Evolutionary conservation across 805 yeast species (phyloP).

Genomic region (Saturnispora kantuleensis): DNA sequence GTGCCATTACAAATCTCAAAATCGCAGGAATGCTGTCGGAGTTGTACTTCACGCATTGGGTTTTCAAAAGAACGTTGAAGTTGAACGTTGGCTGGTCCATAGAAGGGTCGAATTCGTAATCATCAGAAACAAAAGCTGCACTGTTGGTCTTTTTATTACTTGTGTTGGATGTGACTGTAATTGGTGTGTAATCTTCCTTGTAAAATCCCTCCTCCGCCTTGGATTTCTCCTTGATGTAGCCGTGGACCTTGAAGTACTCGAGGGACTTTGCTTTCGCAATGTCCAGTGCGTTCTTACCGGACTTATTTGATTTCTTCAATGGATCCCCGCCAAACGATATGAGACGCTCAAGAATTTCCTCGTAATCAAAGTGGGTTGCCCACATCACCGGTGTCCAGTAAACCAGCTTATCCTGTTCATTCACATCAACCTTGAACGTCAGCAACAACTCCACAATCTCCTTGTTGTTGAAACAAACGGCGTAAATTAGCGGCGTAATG

Average conservation of each 20-base stretch:
- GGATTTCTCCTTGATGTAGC: conserved; percentile 23
- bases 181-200: background rate
- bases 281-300: conserved; percentile 43
- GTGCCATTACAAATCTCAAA: conserved; percentile 37
- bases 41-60: conserved; percentile 51
- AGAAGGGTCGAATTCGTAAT: conserved; percentile 29
- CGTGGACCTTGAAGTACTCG: conserved; percentile 49
- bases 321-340: conserved; percentile 60
- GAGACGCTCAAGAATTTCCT: conserved; percentile 44
- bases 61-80: conserved; percentile 43
- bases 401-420: conserved; percentile 38
- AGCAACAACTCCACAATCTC: conserved; percentile 40
- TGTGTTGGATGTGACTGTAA: conserved; percentile 10
- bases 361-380: conserved; percentile 61
- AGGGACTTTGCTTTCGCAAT: conserved; percentile 48
- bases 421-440: conserved; percentile 37
- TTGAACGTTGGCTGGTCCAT: conserved; percentile 35
- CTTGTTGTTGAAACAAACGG: conserved; percentile 43
- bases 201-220: conserved; percentile 9
- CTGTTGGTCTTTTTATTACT: conserved; percentile 8
- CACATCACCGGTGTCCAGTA: conserved; percentile 74
- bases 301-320: conserved; percentile 28
- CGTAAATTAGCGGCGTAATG: conserved; percentile 39
- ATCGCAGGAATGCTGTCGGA: conserved; percentile 46
- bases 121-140: conserved; percentile 22